Evolutionary conservation across 345 rosid genomes (phyloP), one percentile per base, ranked within the genome.

Genomic region (Noccaea caerulescens): DNA sequence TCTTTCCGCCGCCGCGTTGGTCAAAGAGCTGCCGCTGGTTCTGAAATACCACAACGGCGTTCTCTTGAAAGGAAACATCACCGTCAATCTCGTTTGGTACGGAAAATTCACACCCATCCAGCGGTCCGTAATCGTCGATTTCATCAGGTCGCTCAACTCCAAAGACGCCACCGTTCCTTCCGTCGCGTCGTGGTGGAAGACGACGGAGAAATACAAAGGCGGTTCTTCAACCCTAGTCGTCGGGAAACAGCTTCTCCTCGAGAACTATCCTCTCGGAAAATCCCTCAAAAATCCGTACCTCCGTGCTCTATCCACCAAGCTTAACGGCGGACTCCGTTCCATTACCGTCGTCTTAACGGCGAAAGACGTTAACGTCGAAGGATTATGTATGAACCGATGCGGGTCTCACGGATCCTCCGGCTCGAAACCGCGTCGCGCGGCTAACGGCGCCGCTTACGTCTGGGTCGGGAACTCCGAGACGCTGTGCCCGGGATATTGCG

Each of bases 401-500:
- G 96, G 97, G 1, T 71, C 87, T 1, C 98, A 90, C 69, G 93
- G 89, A 32, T 59, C 76, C 6, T 65, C 72, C 4, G 54, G 13
- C 14, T 71, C 72, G 30, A 63, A 62, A 18, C 6, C 80, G 1
- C 76, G 76, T 1, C 61, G 76, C 12, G 73, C 73, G 2, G 68
- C 57, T 36, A 75, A 75, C 61, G 75, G 75, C 14, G 74, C 70
- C 2, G 75, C 86, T 9, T 92, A 84, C 56, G 78, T 86, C 0
- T 90, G 98, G 98, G 93, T 88, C 0, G 97, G 97, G 7, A 84
- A 93, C 81, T 80, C 98, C 9, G 84, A 49, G 73, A 68, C 71
- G 44, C 87, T 76, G 74, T 93, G 98, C 36, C 95, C 95, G 0
- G 97, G 97, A 5, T 84, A 89, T 23, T 92, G 96, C 77, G 91